Evolutionary conservation across 2,329 filamentous ascomycete species (phyloP), one percentile per base, ranked within the genome.

Genomic region (Calonectria henricotiae): DNA sequence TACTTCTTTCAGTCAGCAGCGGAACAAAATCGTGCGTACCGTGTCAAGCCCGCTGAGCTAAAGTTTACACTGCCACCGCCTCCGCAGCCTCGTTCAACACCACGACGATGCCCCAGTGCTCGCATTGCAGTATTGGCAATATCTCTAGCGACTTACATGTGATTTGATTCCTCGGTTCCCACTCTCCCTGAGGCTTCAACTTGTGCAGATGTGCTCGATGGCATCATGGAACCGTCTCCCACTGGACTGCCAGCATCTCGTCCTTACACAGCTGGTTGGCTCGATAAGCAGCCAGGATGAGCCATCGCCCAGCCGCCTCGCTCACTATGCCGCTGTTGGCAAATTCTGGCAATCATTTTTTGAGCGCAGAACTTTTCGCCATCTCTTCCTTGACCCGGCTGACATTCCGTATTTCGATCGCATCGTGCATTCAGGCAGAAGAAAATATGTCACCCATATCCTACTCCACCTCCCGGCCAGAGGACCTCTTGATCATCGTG

Each of bases 361-460:
- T 12, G 43, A 46, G 43, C 43, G 43, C 43, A 23, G 11, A 46
- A 46, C 20, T 20, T 46, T 46, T n/a, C 43, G n/a, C 9, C 43
- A 46, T 20, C 43, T 46, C n/a, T 20, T 23, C 20, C n/a, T 46
- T 9, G n/a, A 23, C 5, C 43, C 43, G 20, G 20, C n/a, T 46
- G 43, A 46, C 8, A 46, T 46, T 46, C 9, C n/a, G n/a, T 7
- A 46, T 46, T 46, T 46, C 43, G 43, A 46, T 46, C 43, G 43
- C 43, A 46, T 46, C 20, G 43, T 46, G 43, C n/a, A 46, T 12
- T 23, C 43, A 12, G n/a, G n/a, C n/a, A 20, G 43, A 23, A 46
- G 43, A 23, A 46, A 12, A 46, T 46, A 23, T 46, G 43, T 46
- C 43, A 46, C 11, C 4, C 43, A 46, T 46, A 46, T 46, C n/a